Conservation (phyloP, 768 basidiomycete species). For the Ephemerocybe angulata region DNA sequence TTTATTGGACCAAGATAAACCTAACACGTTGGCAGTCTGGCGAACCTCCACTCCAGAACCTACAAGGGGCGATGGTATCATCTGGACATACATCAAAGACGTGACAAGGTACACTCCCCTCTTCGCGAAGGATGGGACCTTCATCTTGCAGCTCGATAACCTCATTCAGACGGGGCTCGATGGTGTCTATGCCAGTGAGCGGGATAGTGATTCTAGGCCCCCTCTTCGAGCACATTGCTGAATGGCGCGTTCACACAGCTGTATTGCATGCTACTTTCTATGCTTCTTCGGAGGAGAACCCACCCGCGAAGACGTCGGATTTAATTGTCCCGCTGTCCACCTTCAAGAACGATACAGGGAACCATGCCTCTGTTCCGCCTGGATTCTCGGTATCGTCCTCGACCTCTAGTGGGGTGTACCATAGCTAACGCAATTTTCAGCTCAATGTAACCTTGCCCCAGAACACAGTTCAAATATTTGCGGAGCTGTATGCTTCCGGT, state of each 20-base stretch:
- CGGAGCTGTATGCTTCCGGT: slow-evolving; percentile 67
- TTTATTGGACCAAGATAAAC: neutral
- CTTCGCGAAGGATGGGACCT: slow-evolving; percentile 62
- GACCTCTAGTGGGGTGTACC: neutral
- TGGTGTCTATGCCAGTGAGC: slow-evolving; percentile 67
- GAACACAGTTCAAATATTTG: slow-evolving; percentile 64
- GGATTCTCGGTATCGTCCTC: slow-evolving; percentile 32
- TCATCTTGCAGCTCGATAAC: slow-evolving; percentile 75
- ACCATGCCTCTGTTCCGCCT: slow-evolving; percentile 74
- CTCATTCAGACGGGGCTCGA: slow-evolving; percentile 51
- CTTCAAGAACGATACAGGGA: slow-evolving; percentile 57
- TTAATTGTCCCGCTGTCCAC: slow-evolving; percentile 70
- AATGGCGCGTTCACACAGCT: slow-evolving; percentile 37
- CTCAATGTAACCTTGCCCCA: slow-evolving; percentile 64
- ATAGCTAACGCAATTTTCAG: slow-evolving; percentile 31
- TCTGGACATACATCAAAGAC: slow-evolving; percentile 78
- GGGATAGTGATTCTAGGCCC: neutral
- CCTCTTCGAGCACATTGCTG: neutral
- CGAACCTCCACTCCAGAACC: slow-evolving; percentile 80
- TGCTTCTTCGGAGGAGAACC: slow-evolving; percentile 51
- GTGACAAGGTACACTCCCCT: slow-evolving; percentile 70
- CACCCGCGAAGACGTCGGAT: slow-evolving; percentile 58
- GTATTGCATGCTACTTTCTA: slow-evolving; percentile 70
- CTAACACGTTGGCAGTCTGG: slow-evolving; percentile 56
- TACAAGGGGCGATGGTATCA: slow-evolving; percentile 59